A percentile compares a stretch with the other conserved stretches of the same genome.
phyloP scores from a whole-genome alignment of 495 filamentous ascomycete genomes.

The Aspergillus bertholletiae region DNA sequence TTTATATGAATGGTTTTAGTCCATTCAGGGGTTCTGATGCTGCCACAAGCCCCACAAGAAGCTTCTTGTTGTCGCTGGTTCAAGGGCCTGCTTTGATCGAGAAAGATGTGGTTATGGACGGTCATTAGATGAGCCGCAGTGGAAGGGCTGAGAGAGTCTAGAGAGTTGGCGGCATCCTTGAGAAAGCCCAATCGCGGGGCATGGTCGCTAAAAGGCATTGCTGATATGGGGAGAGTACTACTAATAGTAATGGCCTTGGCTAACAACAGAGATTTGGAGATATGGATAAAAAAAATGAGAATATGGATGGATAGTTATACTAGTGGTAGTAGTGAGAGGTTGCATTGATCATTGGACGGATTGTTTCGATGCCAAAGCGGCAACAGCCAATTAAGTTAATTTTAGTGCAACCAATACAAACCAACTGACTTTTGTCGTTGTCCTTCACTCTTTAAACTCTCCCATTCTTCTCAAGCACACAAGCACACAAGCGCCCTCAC shows the following conservation, averaged over 20 bases:
- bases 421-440: neutral
- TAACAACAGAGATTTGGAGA: too few species aligned
- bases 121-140: slow-evolving; percentile 47
- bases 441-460: neutral
- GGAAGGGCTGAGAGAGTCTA: slow-evolving; percentile 41
- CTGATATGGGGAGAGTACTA: neutral
- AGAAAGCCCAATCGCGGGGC: slow-evolving; percentile 41
- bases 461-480: neutral
- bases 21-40: slow-evolving; percentile 37
- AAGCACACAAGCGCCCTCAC: neutral
- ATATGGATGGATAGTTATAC: neutral
- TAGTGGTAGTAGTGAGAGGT: too few species aligned
- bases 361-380: neutral
- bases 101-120: slow-evolving; percentile 38
- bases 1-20: slow-evolving; percentile 32
- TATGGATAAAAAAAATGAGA: too few species aligned
- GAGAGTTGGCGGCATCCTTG: slow-evolving; percentile 38
- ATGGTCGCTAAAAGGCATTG: slow-evolving; percentile 33
- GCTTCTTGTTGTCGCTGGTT: slow-evolving; percentile 35
- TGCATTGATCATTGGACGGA: neutral
- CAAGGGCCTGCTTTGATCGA: slow-evolving; percentile 35
- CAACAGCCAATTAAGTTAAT: neutral
- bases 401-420: neutral
- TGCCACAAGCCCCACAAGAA: slow-evolving; percentile 52
- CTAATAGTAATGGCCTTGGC: too few species aligned